Percentiles rank a stretch among this genome's conserved stretches.
Conservation (phyloP, 1,139 yeast genomes). For the Nadsonia starkeyi-henricii region DNA sequence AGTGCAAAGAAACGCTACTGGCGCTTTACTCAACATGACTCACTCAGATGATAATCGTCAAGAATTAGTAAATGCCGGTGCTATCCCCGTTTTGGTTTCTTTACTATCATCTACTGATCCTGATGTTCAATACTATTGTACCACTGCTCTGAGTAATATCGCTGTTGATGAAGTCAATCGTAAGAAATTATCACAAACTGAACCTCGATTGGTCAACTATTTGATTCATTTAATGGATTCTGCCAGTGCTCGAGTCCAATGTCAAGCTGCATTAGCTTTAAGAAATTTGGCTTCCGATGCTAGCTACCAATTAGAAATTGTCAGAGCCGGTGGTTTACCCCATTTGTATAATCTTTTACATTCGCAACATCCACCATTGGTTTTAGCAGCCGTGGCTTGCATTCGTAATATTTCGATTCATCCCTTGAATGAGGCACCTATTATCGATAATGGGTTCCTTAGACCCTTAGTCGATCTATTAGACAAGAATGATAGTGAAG, state of each 20-base stretch:
- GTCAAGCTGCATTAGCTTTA: constrained; percentile 94
- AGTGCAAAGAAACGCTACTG: constrained; percentile 97
- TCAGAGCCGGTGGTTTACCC: constrained; percentile 88
- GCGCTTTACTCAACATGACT: constrained; percentile 94
- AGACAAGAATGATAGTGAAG: constrained; percentile 81
- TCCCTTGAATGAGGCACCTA: constrained; percentile 87
- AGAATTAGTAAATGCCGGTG: constrained; percentile 94
- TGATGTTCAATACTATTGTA: constrained; percentile 95
- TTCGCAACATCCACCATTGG: constrained; percentile 82
- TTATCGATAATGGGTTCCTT: constrained; percentile 90
- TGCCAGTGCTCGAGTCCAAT: constrained; percentile 79
- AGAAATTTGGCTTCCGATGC: constrained; percentile 94
- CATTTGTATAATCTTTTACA: constrained; percentile 78
- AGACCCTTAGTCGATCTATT: constrained; percentile 77
- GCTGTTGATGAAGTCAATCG: constrained; percentile 93
- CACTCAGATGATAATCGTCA: constrained; percentile 94
- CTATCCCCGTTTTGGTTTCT: constrained; percentile 92
- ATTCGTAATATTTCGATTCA: constrained; percentile 93
- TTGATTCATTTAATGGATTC: constrained; percentile 87
- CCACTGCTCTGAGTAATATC: constrained; percentile 90
- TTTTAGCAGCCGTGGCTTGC: constrained; percentile 95
- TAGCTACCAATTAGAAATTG: constrained; percentile 82
- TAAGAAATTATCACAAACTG: constrained; percentile 76
- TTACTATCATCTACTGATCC: constrained; percentile 77
- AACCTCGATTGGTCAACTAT: constrained; percentile 84